A percentile compares a stretch with the other conserved stretches of the same genome.
These are phyloP conservation scores for Leishmania aethiopica DNA, from an alignment of 208 protist species.

Conservation along the genomic window DNA sequence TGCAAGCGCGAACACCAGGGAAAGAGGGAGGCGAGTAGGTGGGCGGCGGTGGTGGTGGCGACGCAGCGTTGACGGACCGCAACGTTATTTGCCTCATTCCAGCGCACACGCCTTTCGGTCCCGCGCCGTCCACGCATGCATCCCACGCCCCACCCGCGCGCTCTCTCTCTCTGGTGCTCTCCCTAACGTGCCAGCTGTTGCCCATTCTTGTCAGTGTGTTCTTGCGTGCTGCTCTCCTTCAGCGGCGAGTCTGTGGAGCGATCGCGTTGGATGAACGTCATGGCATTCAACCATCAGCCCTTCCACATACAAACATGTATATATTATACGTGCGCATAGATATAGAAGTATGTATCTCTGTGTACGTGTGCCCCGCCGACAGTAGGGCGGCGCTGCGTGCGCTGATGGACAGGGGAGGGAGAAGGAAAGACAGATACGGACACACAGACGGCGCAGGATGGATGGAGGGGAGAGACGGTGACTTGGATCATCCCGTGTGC, in stretches of 20 bases:
- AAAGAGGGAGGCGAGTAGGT: not conserved
- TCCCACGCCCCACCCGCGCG: not conserved
- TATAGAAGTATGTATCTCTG: not conserved
- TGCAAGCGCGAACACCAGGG: not conserved
- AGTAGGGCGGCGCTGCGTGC: not conserved
- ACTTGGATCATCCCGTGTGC: not conserved
- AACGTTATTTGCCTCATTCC: not conserved
- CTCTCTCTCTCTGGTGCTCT: not conserved
- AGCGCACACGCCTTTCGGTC: not conserved
- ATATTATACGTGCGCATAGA: not conserved
- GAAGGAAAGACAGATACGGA: not conserved
- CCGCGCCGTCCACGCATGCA: not conserved
- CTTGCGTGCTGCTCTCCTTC: not conserved
- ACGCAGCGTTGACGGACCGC: not conserved
- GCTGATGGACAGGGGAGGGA: not conserved
- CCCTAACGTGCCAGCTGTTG: not conserved
- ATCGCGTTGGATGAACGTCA: not conserved
- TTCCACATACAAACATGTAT: not conserved
- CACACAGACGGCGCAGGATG: not conserved
- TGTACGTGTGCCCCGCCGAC: not conserved
- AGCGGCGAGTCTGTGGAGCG: not conserved
- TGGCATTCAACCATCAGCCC: not conserved
- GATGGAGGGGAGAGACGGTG: not conserved
- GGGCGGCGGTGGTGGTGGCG: not conserved
- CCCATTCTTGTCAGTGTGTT: not conserved